phyloP scores from a whole-genome alignment of 2,329 filamentous ascomycete genomes.

The Colletotrichum sp. region DNA sequence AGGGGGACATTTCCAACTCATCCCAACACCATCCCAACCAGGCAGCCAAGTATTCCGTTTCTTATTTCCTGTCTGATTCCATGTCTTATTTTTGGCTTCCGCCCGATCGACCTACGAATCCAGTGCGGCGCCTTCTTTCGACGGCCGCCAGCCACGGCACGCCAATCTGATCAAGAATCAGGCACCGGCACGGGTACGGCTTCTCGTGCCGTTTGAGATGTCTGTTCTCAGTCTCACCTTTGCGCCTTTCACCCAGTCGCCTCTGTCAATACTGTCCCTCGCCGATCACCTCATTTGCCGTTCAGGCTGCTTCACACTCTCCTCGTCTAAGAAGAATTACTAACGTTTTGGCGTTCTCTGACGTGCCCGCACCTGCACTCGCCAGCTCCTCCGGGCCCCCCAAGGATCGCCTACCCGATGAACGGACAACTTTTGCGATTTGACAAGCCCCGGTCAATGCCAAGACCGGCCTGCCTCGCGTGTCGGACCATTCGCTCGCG shows the following conservation, averaged over 20 bases:
- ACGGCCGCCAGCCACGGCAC: not conserved
- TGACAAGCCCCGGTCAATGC: not conserved
- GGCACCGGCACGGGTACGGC: not conserved
- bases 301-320: not conserved
- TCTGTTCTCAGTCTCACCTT: not conserved
- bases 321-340: too few species aligned
- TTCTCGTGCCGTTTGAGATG: not conserved
- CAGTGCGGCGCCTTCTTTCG: not conserved
- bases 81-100: not conserved
- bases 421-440: not conserved
- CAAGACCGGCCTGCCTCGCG: not conserved
- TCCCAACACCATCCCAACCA: not conserved
- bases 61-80: slow-evolving; percentile 3
- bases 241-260: not conserved
- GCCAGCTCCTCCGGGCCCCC: not conserved
- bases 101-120: not conserved
- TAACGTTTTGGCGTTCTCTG: not conserved
- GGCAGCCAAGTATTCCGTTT: not conserved
- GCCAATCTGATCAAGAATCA: not conserved
- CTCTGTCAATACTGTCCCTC: not conserved
- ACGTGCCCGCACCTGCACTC: not conserved
- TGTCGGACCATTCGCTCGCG: not conserved
- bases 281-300: not conserved
- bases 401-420: not conserved
- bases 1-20: not conserved